Conservation (phyloP, 345 rosid genomes). For the Camelina neglecta region DNA sequence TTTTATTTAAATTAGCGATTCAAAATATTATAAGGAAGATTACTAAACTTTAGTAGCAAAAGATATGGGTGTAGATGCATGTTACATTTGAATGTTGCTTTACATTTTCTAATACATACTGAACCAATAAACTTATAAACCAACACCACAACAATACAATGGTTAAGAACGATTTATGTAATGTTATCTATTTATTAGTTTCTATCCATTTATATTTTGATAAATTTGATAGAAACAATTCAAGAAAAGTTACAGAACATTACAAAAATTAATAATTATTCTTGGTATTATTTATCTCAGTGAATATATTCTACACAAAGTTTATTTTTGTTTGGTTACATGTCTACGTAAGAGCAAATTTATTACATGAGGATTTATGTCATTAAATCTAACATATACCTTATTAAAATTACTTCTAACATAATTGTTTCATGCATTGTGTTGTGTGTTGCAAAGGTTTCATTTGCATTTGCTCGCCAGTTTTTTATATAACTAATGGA, state of each 20-base stretch:
- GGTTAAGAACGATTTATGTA: neutral
- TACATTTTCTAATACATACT: neutral
- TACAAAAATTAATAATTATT: neutral
- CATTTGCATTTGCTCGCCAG: too few relatives aligned
- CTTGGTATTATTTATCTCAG: neutral
- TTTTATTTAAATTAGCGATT: neutral
- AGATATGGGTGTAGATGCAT: neutral
- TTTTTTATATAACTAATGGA: too few relatives aligned
- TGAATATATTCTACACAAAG: neutral
- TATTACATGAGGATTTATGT: neutral
- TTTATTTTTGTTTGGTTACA: too few relatives aligned
- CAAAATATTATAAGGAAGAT: neutral
- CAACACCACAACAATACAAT: neutral
- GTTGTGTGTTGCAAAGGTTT: too few relatives aligned
- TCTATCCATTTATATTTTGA: neutral
- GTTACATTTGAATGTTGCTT: neutral
- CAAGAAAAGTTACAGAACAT: neutral
- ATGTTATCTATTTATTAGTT: neutral
- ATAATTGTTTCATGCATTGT: too few relatives aligned
- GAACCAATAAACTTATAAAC: neutral
- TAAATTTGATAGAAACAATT: neutral
- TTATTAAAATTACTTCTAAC: too few relatives aligned
- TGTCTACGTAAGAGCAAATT: too few relatives aligned
- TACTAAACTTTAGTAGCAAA: neutral
- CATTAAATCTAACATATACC: neutral